phyloP scores from a whole-genome alignment of 306 rosid species.

The Lotus japonicus region DNA sequence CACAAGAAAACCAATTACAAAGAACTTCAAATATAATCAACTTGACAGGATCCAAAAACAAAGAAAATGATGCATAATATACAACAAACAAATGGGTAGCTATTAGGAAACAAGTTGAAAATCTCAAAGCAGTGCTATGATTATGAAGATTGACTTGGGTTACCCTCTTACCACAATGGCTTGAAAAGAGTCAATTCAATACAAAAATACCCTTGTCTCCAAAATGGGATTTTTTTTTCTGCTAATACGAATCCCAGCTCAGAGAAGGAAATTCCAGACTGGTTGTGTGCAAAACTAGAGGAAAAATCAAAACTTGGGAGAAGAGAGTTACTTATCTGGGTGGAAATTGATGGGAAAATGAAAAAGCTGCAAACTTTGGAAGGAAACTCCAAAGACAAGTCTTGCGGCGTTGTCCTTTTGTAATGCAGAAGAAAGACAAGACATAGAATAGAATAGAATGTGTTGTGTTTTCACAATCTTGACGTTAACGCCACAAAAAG shows the following conservation, averaged over 20 bases:
- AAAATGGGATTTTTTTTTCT: constrained; percentile 27
- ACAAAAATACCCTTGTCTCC: constrained; percentile 21
- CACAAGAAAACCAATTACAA: constrained; percentile 18
- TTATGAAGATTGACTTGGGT: not conserved
- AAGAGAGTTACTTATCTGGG: constrained; percentile 44
- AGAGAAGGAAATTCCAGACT: constrained; percentile 5
- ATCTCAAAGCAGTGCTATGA: constrained; percentile 12
- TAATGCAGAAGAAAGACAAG: constrained; percentile 16
- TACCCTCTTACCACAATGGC: constrained; percentile 3
- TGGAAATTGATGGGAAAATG: constrained; percentile 13
- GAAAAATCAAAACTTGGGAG: not conserved
- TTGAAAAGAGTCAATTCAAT: not conserved
- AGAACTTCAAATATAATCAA: constrained; percentile 8
- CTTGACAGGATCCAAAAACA: constrained; percentile 11
- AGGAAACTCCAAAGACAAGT: too few relatives aligned
- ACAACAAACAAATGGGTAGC: too few relatives aligned
- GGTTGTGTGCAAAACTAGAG: not conserved
- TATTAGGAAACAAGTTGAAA: constrained; percentile 9
- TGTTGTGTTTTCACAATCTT: constrained; percentile 28
- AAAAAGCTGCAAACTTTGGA: constrained; percentile 24
- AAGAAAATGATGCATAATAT: constrained; percentile 3
- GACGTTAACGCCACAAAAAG: constrained; percentile 60
- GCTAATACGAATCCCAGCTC: constrained; percentile 29
- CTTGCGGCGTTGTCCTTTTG: too few relatives aligned
- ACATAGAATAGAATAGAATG: too few relatives aligned